Evolutionary conservation across 2,329 filamentous ascomycete species (phyloP).

Genomic region (Sphaerulina populicola): DNA sequence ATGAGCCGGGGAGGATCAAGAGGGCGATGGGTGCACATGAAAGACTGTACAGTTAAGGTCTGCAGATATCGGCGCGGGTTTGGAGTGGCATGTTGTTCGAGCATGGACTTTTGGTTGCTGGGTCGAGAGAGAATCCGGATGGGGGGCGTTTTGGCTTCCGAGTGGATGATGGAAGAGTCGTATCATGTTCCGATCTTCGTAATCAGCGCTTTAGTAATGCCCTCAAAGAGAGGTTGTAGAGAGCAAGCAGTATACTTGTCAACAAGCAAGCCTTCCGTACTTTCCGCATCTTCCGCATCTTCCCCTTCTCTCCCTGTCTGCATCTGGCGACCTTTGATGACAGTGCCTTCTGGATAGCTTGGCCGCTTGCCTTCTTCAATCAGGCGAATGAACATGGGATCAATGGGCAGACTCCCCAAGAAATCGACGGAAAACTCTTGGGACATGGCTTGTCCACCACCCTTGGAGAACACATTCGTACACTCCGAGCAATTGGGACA

Average conservation of each 20-base stretch:
- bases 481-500: constrained; percentile 70
- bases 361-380: constrained; percentile 67
- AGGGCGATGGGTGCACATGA: neutral
- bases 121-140: neutral
- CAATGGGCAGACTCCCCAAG: constrained; percentile 79
- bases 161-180: neutral
- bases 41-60: neutral
- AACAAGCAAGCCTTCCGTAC: constrained; percentile 45
- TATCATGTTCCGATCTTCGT: constrained; percentile 20
- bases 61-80: neutral
- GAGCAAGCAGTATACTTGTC: constrained; percentile 68
- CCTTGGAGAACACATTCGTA: constrained; percentile 86
- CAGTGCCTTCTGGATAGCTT: constrained; percentile 60
- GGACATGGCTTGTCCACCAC: constrained; percentile 84
- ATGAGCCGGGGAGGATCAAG: neutral
- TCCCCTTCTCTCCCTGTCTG: constrained; percentile 25
- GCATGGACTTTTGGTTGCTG: neutral
- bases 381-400: constrained; percentile 80
- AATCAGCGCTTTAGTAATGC: constrained; percentile 42
- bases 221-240: constrained; percentile 58
- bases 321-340: constrained; percentile 49
- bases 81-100: neutral
- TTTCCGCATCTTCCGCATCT: constrained; percentile 7
- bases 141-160: neutral
- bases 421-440: constrained; percentile 76